Percentiles rank a stretch among this genome's conserved stretches.
These are phyloP conservation scores for Amanita thiersii DNA, from an alignment of 768 basidiomycete species.

Conservation along the genomic window DNA sequence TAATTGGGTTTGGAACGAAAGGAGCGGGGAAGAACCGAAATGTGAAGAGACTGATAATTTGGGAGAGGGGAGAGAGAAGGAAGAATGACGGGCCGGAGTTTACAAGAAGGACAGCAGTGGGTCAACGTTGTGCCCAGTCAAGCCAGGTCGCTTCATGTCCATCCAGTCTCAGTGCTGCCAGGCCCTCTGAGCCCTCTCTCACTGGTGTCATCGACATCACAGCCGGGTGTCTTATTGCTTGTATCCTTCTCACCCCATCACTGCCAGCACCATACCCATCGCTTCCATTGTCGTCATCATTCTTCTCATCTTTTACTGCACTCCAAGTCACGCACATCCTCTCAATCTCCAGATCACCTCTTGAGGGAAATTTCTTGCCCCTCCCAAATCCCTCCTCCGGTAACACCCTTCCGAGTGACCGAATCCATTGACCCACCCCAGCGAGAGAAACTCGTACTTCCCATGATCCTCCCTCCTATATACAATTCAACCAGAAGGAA, in stretches of 20 bases:
- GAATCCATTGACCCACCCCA: constrained; percentile 47
- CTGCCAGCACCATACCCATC: no score
- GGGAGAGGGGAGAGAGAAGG: no score
- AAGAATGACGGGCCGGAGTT: no score
- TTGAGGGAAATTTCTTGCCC: constrained; percentile 14
- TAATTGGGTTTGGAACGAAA: no score
- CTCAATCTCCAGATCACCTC: constrained; percentile 23
- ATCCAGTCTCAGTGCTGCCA: constrained; percentile 3
- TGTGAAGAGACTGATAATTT: no score
- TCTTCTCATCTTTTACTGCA: constrained; percentile 12
- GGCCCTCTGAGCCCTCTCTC: constrained; percentile 18
- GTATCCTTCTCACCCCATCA: constrained; percentile 20
- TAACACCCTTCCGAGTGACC: constrained; percentile 39
- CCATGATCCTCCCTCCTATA: constrained; percentile 53
- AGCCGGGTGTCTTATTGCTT: constrained; percentile 38
- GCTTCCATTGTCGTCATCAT: constrained; percentile 8
- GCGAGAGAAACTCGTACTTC: constrained; percentile 53
- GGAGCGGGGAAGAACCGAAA: no score
- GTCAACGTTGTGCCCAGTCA: background rate
- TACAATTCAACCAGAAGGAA: background rate
- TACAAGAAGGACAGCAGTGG: no score
- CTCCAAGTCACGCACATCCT: constrained; percentile 21
- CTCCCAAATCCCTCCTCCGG: constrained; percentile 32
- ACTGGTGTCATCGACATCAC: constrained; percentile 34
- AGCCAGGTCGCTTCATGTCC: background rate